Conservation (phyloP, 2,329 filamentous ascomycete species). For the Grosmannia clavigera region DNA sequence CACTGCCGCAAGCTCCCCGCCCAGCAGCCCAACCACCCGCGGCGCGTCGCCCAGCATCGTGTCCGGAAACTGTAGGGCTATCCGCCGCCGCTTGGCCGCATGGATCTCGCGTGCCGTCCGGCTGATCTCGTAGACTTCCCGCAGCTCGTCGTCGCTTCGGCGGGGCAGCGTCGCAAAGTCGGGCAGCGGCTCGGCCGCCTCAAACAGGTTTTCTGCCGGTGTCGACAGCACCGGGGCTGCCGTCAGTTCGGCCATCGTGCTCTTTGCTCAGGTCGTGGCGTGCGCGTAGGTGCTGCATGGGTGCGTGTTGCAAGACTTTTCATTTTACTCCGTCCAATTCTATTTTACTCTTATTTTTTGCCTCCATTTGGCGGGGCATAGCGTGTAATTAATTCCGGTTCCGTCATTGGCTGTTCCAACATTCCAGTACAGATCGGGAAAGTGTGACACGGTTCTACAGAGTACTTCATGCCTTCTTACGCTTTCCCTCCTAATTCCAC, state of each 20-base stretch:
- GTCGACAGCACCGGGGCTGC: constrained; percentile 51
- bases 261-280: background rate
- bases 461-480: too few relatives aligned
- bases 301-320: background rate
- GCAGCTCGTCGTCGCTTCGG: constrained; percentile 54
- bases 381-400: background rate
- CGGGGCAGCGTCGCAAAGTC: constrained; percentile 19
- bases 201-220: constrained; percentile 46
- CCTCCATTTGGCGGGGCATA: background rate
- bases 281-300: background rate
- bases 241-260: constrained; percentile 34
- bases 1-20: constrained; percentile 17
- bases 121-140: constrained; percentile 70
- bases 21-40: constrained; percentile 57
- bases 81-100: constrained; percentile 56
- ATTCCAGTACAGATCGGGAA: background rate
- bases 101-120: constrained; percentile 67
- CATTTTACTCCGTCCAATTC: background rate
- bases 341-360: background rate
- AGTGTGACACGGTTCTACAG: background rate
- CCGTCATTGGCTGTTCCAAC: background rate
- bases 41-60: constrained; percentile 80
- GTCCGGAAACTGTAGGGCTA: constrained; percentile 94
- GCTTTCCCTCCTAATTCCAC: too few relatives aligned
- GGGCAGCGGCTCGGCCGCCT: constrained; percentile 31